phyloP scores from a whole-genome alignment of 352 stramenopile species.

The Pythium phragmiticola region DNA sequence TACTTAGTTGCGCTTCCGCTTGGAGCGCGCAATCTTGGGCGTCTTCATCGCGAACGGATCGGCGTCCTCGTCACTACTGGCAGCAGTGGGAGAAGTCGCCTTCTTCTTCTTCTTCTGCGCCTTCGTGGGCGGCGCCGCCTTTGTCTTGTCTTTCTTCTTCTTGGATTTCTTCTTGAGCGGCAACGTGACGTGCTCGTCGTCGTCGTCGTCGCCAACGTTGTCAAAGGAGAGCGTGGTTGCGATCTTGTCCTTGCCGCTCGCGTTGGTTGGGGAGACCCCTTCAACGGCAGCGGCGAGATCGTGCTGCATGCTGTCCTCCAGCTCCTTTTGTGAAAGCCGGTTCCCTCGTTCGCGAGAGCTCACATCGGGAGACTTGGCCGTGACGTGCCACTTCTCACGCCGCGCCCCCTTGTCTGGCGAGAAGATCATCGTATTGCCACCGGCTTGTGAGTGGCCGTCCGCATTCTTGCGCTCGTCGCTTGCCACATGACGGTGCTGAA shows the following conservation, averaged over 20 bases:
- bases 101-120: conserved; percentile 6
- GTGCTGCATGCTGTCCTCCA: conserved; percentile 65
- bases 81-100: too few relatives aligned
- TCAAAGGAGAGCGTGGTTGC: conserved; percentile 21
- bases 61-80: conserved; percentile 20
- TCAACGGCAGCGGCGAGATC: conserved; percentile 51
- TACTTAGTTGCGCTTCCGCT: conserved; percentile 30
- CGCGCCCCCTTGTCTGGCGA: conserved; percentile 36
- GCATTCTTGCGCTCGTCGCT: conserved; percentile 36
- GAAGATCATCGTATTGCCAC: conserved; percentile 47
- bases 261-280: conserved; percentile 15
- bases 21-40: conserved; percentile 19
- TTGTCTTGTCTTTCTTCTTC: conserved; percentile 29
- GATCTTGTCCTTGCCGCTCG: conserved; percentile 8
- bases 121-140: conserved; percentile 24
- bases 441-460: background rate
- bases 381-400: conserved; percentile 56
- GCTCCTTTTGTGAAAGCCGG: conserved; percentile 32
- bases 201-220: conserved; percentile 26
- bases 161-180: conserved; percentile 47
- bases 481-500: conserved; percentile 35
- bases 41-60: conserved; percentile 26
- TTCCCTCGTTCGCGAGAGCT: conserved; percentile 23
- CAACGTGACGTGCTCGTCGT: conserved; percentile 36
- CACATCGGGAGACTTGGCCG: conserved; percentile 52